phyloP scores from a whole-genome alignment of 768 basidiomycete genomes.

The Leucosporidium scottii region DNA sequence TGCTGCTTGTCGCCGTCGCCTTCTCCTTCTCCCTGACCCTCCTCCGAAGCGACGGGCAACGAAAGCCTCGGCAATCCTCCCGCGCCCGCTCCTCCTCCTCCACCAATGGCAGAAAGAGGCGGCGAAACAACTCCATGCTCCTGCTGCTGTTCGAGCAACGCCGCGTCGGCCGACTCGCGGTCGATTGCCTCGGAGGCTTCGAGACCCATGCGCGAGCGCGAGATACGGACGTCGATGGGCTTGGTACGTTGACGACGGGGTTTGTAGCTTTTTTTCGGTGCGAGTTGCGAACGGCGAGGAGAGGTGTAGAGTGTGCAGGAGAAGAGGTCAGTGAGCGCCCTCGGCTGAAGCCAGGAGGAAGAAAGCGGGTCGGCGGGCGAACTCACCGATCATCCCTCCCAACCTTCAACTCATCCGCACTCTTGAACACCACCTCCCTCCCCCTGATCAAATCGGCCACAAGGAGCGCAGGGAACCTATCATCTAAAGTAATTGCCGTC shows the following conservation, averaged over 20 bases:
- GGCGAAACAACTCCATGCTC: background rate
- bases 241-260: constrained; percentile 35
- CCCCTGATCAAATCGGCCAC: constrained; percentile 68
- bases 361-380: background rate
- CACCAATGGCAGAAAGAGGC: background rate
- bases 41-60: too few relatives aligned
- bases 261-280: constrained; percentile 7
- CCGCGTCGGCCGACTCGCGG: background rate
- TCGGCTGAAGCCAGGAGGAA: background rate
- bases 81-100: too few relatives aligned
- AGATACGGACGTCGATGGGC: constrained; percentile 35
- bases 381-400: constrained; percentile 23
- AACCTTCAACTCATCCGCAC: constrained; percentile 5
- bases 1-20: too few relatives aligned
- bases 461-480: constrained; percentile 73
- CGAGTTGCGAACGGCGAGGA: background rate
- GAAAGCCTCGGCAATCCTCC: too few relatives aligned
- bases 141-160: background rate
- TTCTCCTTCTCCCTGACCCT: too few relatives aligned
- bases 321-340: background rate
- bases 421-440: background rate
- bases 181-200: constrained; percentile 11
- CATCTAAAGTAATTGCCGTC: constrained; percentile 78
- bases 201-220: constrained; percentile 14
- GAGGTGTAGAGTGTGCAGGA: background rate